Base-by-base conservation (phyloP, 2,329 filamentous ascomycete species). In the Biscogniauxia sp. region DNA sequence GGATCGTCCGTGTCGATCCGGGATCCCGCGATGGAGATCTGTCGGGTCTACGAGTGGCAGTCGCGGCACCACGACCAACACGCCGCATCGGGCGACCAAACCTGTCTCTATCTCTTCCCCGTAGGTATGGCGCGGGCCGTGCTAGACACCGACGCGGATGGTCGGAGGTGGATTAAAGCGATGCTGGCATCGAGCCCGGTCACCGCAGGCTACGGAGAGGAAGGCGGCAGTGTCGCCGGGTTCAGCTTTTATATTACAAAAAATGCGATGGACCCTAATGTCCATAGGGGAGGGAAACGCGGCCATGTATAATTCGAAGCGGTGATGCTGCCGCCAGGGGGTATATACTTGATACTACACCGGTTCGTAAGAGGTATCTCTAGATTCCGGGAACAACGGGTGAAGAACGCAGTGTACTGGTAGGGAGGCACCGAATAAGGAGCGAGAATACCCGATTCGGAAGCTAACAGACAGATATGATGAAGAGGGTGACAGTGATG, bases 51-150 rank as follows among this genome's bases (percentile, higher is more conserved):
- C 20, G 65, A 65, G 5, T 67, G 63, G 63, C 60, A 63, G 59
- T 62, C 63, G 23, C 61, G 58, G 9, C 60, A 60, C 41, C 58
- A 64, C 51, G 53, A 63, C n/a, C 58, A 60, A 19, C 56, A 62
- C 20, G 51, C 54, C 5, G 50, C 23, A 5, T 60, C 55, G 25
- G 55, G 49, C 15, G 58, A 67, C 23, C 62, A 64, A 54, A 64
- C 58, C n/a, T 68, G 64, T 56, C 51, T 68, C 20, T 66, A 65
- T 54, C 49, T 68, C 17, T 65, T 68, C 25, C 66, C 66, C 2
- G 13, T 68, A 9, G 66, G 66, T 9, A 66, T 66, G 63, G 64
- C 64, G 26, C 61, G 64, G n/a, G 57, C 54, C 25, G 61, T 63
- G 7, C 54, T 67, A 11, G 61, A 61, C 52, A 8, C 53, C 11